Evolutionary conservation across 225 moss, liverwort and hornwort genomes (phyloP).

Genomic region (Bryoerythrophyllum caledonicum): DNA sequence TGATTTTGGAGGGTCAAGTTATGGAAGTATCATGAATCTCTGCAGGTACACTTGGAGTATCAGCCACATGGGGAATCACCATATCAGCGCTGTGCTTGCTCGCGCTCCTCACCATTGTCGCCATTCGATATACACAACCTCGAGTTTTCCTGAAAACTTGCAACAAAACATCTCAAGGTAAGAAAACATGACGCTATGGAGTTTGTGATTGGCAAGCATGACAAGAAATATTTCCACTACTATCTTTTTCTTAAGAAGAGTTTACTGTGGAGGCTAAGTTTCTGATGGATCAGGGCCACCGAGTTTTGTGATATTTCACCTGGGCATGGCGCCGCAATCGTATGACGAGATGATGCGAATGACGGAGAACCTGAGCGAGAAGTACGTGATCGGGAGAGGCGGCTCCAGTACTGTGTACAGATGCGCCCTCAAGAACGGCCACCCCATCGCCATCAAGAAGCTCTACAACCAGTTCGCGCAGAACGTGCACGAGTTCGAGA

Average conservation of each 20-base stretch:
- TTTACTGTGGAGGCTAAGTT: neutral
- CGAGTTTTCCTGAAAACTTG: slow-evolving; percentile 55
- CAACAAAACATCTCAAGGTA: slow-evolving; percentile 65
- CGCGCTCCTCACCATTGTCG: slow-evolving; percentile 61
- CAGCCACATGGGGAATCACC: slow-evolving; percentile 89
- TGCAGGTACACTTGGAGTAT: slow-evolving; percentile 63
- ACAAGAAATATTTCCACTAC: too few relatives aligned
- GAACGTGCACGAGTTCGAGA: slow-evolving; percentile 88
- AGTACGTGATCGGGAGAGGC: slow-evolving; percentile 82
- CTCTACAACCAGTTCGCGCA: slow-evolving; percentile 77
- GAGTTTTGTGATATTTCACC: slow-evolving; percentile 81
- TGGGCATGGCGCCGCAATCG: slow-evolving; percentile 88
- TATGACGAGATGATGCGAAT: slow-evolving; percentile 87
- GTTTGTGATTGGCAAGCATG: too few relatives aligned
- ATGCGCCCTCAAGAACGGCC: slow-evolving; percentile 79
- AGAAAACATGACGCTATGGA: neutral
- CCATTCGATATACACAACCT: slow-evolving; percentile 67
- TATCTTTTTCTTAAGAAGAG: too few relatives aligned
- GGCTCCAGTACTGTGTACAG: slow-evolving; percentile 93
- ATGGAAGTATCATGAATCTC: neutral
- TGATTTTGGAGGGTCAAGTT: neutral
- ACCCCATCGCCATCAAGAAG: slow-evolving; percentile 94
- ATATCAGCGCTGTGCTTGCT: slow-evolving; percentile 82
- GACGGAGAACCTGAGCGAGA: slow-evolving; percentile 83
- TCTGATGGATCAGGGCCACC: slow-evolving; percentile 51